Conservation (phyloP, 1,284 basidiomycete genomes). For the Pholiota adiposa region DNA sequence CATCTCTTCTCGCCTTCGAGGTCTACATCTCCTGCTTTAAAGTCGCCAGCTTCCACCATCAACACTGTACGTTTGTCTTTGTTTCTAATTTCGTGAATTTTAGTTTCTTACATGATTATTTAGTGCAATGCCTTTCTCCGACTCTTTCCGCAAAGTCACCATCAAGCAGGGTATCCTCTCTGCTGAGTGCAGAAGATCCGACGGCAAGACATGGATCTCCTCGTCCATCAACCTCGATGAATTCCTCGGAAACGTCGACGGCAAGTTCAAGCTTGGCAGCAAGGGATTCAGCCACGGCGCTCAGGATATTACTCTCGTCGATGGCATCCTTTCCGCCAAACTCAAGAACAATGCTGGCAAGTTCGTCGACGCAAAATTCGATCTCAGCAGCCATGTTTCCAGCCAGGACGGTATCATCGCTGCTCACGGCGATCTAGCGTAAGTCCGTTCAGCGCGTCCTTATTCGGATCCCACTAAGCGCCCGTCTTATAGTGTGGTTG, state of each 20-base stretch:
- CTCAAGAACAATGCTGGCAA: slow-evolving; percentile 19
- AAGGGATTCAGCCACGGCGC: slow-evolving; percentile 21
- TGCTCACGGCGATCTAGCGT: slow-evolving; percentile 3
- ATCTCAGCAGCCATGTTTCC: slow-evolving; percentile 16
- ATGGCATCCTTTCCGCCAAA: slow-evolving; percentile 18
- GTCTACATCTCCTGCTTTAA: not conserved
- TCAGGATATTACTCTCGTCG: slow-evolving; percentile 16
- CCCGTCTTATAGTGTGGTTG: not conserved
- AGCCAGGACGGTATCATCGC: slow-evolving; percentile 19
- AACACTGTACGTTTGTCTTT: not conserved
- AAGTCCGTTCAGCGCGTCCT: not conserved
- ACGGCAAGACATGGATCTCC: slow-evolving; percentile 17
- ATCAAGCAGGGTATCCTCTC: slow-evolving; percentile 12
- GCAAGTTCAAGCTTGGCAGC: slow-evolving; percentile 18
- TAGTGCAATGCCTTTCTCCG: slow-evolving; percentile 14
- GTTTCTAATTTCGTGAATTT: not conserved
- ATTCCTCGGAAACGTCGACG: slow-evolving; percentile 21
- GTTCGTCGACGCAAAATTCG: slow-evolving; percentile 19
- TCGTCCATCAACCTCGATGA: slow-evolving; percentile 22
- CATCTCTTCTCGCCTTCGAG: not conserved
- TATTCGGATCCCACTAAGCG: not conserved
- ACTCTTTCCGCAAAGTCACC: slow-evolving; percentile 13
- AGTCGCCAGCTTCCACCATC: no score
- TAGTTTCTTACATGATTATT: not conserved
- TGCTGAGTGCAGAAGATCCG: slow-evolving; percentile 19